Percentiles rank a stretch among this genome's conserved stretches.
Conservation (phyloP, 225 moss, liverwort and hornwort species). For the Bryoerythrophyllum caledonicum region DNA sequence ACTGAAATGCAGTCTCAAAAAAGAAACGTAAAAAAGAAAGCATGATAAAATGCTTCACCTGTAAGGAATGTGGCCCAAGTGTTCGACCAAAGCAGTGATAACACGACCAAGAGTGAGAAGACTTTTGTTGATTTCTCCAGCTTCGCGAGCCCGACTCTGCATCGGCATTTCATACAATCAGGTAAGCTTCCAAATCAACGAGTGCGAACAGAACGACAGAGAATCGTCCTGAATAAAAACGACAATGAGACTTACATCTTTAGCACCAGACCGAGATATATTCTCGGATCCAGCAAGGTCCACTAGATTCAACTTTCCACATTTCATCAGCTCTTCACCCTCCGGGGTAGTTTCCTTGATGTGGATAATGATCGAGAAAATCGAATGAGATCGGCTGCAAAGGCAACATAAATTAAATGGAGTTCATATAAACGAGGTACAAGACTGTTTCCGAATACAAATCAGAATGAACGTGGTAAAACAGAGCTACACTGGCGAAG, state of each 20-base stretch:
- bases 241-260: conserved; percentile 55
- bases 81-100: conserved; percentile 92
- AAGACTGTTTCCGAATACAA: no score
- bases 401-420: not conserved
- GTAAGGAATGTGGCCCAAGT: conserved; percentile 91
- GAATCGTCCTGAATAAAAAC: no score
- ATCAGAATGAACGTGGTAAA: no score
- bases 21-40: no score
- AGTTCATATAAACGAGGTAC: no score
- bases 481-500: no score
- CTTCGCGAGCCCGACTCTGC: conserved; percentile 91
- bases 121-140: conserved; percentile 97
- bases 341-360: conserved; percentile 98
- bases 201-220: not conserved
- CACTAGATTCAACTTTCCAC: conserved; percentile 93
- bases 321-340: conserved; percentile 97
- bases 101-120: conserved; percentile 91
- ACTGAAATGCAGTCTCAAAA: fast-evolving
- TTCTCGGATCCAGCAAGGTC: conserved; percentile 98
- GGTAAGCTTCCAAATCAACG: no score
- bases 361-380: conserved; percentile 92
- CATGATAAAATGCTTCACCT: conserved; percentile 37
- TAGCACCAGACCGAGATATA: conserved; percentile 89
- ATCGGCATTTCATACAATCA: not conserved
- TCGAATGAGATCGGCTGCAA: conserved; percentile 90